Evolutionary conservation across 2,329 filamentous ascomycete genomes (phyloP), one percentile per base, ranked within the genome.

Genomic region (Curvularia hawaiiensis): DNA sequence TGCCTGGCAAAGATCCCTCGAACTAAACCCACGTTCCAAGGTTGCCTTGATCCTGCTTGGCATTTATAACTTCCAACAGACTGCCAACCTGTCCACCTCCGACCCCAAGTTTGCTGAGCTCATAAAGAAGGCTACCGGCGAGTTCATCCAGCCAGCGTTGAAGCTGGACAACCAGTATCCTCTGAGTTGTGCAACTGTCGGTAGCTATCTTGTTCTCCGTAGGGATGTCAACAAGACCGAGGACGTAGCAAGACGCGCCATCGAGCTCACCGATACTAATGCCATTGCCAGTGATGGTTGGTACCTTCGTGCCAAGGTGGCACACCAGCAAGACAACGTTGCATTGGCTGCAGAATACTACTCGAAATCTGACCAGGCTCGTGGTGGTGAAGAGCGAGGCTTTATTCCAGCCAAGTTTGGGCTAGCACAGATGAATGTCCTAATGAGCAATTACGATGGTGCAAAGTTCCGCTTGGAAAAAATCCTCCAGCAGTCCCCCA

Each of bases 201-300:
- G 92, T 44, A 84, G 87, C 62, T 97, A 97, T 76, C 98, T 97
- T 77, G 80, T 97, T 28, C 88, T 92, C 2, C 86, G 90, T 69
- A 96, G 92, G 73, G 86, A 88, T 9, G 89, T 92, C 77, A 79
- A 86, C 24, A 92, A 92, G 59, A 92, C 95, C 10, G 92, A 98
- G 65, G 88, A 88, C 20, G 83, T 99, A 18, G 91, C 94, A 8
- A 90, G 93, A 74, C 95, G 95, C 75, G 93, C 95, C 7, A 97
- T 99, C 61, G 92, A 97, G 71, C 89, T 91, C 69, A 98, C 95
- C 2, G 95, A 99, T 72, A 91, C 98, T 66, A 97, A 97, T 75
- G 91, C 93, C 3, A 92, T 98, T 75, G 94, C 94, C 24, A 97
- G 94, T 78, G 96, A 99, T 73, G 96, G 95, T 35, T 98, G 94